Evolutionary conservation across 305 asterid species (phyloP).

Genomic region (Solanum chacoense): DNA sequence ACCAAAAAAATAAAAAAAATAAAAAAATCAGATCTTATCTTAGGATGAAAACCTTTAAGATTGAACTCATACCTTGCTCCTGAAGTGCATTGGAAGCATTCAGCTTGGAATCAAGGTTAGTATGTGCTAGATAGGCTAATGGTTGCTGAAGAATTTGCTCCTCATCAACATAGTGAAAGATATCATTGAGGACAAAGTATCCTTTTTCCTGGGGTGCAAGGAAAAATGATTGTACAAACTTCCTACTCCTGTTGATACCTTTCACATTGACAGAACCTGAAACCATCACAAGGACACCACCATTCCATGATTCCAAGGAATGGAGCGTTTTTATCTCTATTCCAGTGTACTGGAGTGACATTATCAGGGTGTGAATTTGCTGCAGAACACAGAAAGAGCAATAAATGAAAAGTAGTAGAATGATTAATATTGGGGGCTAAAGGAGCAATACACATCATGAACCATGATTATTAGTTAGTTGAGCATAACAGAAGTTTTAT

Average conservation of each 20-base stretch:
- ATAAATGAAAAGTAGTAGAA: background rate
- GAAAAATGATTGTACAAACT: conserved; percentile 85
- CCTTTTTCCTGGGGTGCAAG: conserved; percentile 99
- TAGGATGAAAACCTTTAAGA: background rate
- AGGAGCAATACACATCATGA: background rate
- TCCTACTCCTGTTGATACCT: conserved; percentile 59
- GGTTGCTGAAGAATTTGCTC: conserved; percentile 68
- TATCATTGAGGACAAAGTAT: conserved; percentile 77
- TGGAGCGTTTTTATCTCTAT: conserved; percentile 86
- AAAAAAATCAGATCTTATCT: background rate
- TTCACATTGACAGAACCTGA: conserved; percentile 63
- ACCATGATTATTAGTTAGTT: background rate
- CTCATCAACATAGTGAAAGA: conserved; percentile 80
- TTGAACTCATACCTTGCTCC: conserved; percentile 52
- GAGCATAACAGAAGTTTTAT: background rate
- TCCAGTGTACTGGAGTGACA: conserved; percentile 65
- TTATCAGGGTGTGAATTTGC: conserved; percentile 78
- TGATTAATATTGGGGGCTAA: background rate
- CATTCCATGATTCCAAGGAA: conserved; percentile 89
- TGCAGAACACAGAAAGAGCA: conserved; percentile 29
- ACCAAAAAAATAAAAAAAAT: no score
- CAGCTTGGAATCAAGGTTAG: conserved; percentile 47
- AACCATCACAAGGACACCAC: conserved; percentile 95
- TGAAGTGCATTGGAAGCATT: conserved; percentile 41
- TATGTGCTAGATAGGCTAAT: conserved; percentile 50